Conservation (phyloP, 352 stramenopile genomes). For the Globisporangium cystogenes region DNA sequence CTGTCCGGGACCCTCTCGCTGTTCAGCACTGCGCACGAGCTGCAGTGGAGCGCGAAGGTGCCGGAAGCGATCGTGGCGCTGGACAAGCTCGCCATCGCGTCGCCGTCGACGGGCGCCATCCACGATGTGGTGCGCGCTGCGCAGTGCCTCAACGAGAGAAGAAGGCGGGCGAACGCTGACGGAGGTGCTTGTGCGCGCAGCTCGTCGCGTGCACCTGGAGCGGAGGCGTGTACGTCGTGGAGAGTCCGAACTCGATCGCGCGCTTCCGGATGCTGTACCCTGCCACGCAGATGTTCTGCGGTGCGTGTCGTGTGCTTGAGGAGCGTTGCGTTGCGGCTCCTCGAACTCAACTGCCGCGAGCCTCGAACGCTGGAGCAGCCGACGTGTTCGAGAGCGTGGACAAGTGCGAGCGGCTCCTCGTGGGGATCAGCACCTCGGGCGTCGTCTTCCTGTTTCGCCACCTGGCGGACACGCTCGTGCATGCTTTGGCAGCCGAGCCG, state of each 20-base stretch:
- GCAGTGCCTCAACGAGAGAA: background rate
- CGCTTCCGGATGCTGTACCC: slow-evolving; percentile 65
- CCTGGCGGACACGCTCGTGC: slow-evolving; percentile 34
- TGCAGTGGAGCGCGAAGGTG: slow-evolving; percentile 45
- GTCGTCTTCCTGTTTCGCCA: slow-evolving; percentile 56
- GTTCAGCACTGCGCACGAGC: slow-evolving; percentile 27
- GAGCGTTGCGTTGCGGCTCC: no score
- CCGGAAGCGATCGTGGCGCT: slow-evolving; percentile 45
- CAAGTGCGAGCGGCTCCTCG: slow-evolving; percentile 32
- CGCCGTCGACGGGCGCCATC: background rate
- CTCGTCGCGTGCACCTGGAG: slow-evolving; percentile 72
- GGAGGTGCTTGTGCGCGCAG: slow-evolving; percentile 12
- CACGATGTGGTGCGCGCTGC: slow-evolving; percentile 6
- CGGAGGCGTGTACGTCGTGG: slow-evolving; percentile 48
- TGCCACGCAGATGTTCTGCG: slow-evolving; percentile 55
- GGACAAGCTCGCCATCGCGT: slow-evolving; percentile 25
- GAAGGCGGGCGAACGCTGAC: background rate
- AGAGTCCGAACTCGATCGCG: slow-evolving; percentile 33
- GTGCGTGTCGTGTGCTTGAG: slow-evolving; percentile 31
- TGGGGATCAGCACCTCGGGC: slow-evolving; percentile 62
- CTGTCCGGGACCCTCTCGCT: slow-evolving; percentile 32
- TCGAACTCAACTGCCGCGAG: no score
- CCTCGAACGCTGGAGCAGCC: no score
- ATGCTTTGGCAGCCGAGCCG: slow-evolving; percentile 30
- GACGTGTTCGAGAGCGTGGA: slow-evolving; percentile 24